Evolutionary conservation across 1,284 basidiomycete genomes (phyloP).

Genomic region (Coniophora puteana): DNA sequence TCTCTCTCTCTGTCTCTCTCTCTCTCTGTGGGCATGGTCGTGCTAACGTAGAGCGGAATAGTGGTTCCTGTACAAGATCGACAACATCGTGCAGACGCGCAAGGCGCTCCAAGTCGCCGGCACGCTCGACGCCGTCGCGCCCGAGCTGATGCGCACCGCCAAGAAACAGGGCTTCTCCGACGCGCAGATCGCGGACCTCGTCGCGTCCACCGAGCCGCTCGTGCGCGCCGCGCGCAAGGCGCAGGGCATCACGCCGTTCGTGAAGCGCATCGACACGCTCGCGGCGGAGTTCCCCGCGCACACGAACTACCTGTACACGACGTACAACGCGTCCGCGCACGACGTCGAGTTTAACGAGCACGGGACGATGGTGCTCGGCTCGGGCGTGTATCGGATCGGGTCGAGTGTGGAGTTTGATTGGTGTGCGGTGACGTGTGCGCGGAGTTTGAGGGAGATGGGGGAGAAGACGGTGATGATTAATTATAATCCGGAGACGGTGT

Average conservation of each 20-base stretch:
- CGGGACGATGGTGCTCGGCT: conserved; percentile 99
- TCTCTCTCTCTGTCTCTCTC: background rate
- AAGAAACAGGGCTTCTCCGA: conserved; percentile 97
- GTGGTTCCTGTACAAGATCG: conserved; percentile 99
- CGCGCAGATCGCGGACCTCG: conserved; percentile 82
- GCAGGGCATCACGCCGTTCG: conserved; percentile 89
- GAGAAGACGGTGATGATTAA: conserved; percentile 99
- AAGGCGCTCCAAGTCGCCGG: conserved; percentile 68
- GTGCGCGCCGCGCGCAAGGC: conserved; percentile 88
- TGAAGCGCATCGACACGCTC: conserved; percentile 99
- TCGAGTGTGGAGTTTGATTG: conserved; percentile 99
- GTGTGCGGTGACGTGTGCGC: conserved; percentile 98
- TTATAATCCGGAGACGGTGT: conserved; percentile 99
- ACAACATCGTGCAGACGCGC: conserved; percentile 91
- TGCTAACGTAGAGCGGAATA: conserved; percentile 25
- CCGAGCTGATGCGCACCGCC: conserved; percentile 75
- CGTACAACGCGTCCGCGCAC: conserved; percentile 96
- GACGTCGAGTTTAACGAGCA: conserved; percentile 96
- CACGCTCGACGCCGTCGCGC: conserved; percentile 59
- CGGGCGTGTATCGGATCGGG: conserved; percentile 98
- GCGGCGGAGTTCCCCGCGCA: conserved; percentile 98
- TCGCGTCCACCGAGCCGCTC: conserved; percentile 65
- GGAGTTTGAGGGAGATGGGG: conserved; percentile 88
- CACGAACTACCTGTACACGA: conserved; percentile 99
- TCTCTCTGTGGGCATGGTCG: background rate